Evolutionary conservation across 305 asterid genomes (phyloP), one percentile per base, ranked within the genome.

Genomic region (Fraxinus baroniana): DNA sequence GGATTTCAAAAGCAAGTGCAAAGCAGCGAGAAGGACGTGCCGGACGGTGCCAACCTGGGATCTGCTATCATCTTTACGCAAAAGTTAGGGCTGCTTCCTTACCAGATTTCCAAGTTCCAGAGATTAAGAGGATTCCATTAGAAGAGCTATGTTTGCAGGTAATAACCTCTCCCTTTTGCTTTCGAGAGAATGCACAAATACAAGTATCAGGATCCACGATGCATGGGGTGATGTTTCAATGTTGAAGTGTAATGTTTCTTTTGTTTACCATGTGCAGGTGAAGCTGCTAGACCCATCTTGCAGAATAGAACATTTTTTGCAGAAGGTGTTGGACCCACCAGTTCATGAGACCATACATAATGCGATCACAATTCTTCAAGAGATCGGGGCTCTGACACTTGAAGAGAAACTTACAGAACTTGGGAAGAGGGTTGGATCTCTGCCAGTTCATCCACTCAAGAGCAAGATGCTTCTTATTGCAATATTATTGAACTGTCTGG

Each of bases 21-120:
- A 97, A 90, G 89, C 99, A 97, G 83, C 87, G 99, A 78, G 96
- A 94, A 90, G 99, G 99, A 15, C 98, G 99, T 36, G 97, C 98
- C 4, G 99, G 99, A 79, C 89, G 98, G 70, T 97, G 99, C 89
- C 99, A 92, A 77, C 91, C 98, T 6, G 99, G 99, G 72, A 86
- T 91, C 37, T 97, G 99, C 84, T 97, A 97, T 88, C 99, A 92
- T 89, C 98, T 97, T 83, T 97, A 83, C 89, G 92, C 98, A 5
- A 93, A 92, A 84, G 83, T 87, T n/a, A 92, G 97, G 79, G 93
- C 93, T 79, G 89, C 91, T 85, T 91, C 98, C 30, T 76, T 97
- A 76, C 95, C 90, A 3, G 97, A 94, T 85, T 97, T 91, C 85
- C 98, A 97, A 90, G 90, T 97, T 87, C 99, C 99, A 28, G 99